Conservation (phyloP, 164 flowering plant species). For the Stephania yunnanensis region DNA sequence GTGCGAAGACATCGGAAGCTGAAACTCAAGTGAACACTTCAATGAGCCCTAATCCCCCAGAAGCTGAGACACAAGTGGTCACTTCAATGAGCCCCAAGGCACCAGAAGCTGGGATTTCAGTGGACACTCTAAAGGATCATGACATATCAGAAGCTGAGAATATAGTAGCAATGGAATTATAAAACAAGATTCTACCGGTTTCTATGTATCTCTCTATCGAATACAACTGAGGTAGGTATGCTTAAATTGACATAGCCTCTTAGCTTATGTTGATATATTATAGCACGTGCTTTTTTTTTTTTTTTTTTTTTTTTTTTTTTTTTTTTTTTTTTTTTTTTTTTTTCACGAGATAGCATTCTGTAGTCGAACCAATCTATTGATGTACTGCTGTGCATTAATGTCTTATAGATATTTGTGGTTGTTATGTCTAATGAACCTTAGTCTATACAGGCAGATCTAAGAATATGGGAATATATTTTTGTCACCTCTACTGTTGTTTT, state of each 20-base stretch:
- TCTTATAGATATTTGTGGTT: background rate
- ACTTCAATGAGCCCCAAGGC: too few species aligned
- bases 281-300: background rate
- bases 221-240: background rate
- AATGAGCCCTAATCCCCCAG: too few species aligned
- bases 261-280: background rate
- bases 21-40: background rate
- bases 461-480: too few species aligned
- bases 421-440: background rate
- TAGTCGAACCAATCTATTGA: background rate
- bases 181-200: background rate
- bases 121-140: too few species aligned
- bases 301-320: background rate
- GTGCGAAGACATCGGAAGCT: conserved; percentile 17
- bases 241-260: background rate
- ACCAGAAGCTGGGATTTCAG: too few species aligned
- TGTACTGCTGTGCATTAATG: background rate
- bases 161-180: background rate
- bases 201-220: background rate
- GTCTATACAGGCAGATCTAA: background rate
- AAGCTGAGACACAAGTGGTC: too few species aligned
- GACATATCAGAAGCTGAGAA: too few species aligned
- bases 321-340: too few species aligned
- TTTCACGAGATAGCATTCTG: background rate
- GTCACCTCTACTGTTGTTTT: background rate